Evolutionary conservation across 2,329 filamentous ascomycete genomes (phyloP), one percentile per base, ranked within the genome.

Genomic region (Xylariaceae sp.): DNA sequence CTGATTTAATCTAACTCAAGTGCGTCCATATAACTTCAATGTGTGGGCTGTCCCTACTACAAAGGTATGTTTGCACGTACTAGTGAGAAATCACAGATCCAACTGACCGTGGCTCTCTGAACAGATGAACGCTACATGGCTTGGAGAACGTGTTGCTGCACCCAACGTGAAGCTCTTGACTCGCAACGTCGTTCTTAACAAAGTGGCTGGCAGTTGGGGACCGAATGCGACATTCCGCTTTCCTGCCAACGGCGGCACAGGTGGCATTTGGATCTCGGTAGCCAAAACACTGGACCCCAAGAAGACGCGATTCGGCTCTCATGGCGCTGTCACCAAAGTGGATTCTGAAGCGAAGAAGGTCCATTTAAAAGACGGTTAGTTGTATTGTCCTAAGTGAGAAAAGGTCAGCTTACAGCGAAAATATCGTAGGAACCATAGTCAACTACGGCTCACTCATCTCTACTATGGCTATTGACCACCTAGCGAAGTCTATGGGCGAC

Each of bases 1-100:
- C 23, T 26, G 18, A 39, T 18, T 21, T 21, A 15, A 23, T 10
- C 3, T 10, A 39, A n/a, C n/a, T n/a, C n/a, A 23, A 39, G 36
- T 99, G 94, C 84, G 93, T 67, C 94, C 94, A 47, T 99, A 99
- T 84, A 99, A 99, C 85, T 99, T 87, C 87, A 97, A 97, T 81
- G 94, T 97, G 72, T 99, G 94, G 94, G 94, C 93, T 58, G 92
- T 97, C 66, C 94, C 94, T 55, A 97, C 93, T 53, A 96, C 89
- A 65, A 95, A 95, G 86, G 91, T 94, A 81, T 68, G 81, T n/a
- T n/a, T n/a, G n/a, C n/a, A n/a, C n/a, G n/a, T n/a, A n/a, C n/a
- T n/a, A n/a, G n/a, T n/a, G 20, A 45, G n/a, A 16, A 29, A 8
- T 6, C 18, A 6, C 39, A 6, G 18, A 11, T 24, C 16, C 3